These are phyloP conservation scores for Rhizopogon salebrosus DNA, from an alignment of 768 basidiomycete species.

Conservation along the genomic window DNA sequence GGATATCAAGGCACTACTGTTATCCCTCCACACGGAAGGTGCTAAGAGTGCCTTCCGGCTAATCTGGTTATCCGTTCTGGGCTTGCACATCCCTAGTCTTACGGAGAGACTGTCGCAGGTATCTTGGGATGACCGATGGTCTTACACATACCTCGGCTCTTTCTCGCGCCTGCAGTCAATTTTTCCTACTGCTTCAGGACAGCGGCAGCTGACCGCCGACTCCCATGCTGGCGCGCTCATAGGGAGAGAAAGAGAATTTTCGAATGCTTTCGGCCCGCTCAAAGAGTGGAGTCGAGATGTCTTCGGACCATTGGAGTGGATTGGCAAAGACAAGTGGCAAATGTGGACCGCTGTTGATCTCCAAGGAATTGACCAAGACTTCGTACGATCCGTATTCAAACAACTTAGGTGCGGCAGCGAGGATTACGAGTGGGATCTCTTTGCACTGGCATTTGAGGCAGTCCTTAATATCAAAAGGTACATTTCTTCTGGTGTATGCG, in stretches of 20 bases:
- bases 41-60: slow-evolving; percentile 57
- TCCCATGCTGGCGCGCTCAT: slow-evolving; percentile 62
- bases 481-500: background rate
- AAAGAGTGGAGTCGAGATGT: slow-evolving; percentile 58
- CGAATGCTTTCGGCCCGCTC: slow-evolving; percentile 60
- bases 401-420: slow-evolving; percentile 45
- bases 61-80: slow-evolving; percentile 66
- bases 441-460: slow-evolving; percentile 65
- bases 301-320: slow-evolving; percentile 49
- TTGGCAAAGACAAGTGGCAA: slow-evolving; percentile 27
- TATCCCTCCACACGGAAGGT: slow-evolving; percentile 36
- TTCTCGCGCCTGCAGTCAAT: slow-evolving; percentile 42
- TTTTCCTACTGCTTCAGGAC: slow-evolving; percentile 40
- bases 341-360: slow-evolving; percentile 50
- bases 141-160: slow-evolving; percentile 40
- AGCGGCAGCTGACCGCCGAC: slow-evolving; percentile 41
- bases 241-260: slow-evolving; percentile 60
- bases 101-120: slow-evolving; percentile 33
- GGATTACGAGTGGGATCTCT: slow-evolving; percentile 60
- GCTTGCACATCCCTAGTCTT: slow-evolving; percentile 70
- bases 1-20: slow-evolving; percentile 59
- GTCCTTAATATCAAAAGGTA: slow-evolving; percentile 55
- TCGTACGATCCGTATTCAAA: slow-evolving; percentile 55
- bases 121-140: slow-evolving; percentile 71
- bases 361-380: slow-evolving; percentile 39